Percentiles rank a stretch among this genome's conserved stretches.
Conservation (phyloP, 1,284 basidiomycete genomes). For the Sporisorium graminicola region DNA sequence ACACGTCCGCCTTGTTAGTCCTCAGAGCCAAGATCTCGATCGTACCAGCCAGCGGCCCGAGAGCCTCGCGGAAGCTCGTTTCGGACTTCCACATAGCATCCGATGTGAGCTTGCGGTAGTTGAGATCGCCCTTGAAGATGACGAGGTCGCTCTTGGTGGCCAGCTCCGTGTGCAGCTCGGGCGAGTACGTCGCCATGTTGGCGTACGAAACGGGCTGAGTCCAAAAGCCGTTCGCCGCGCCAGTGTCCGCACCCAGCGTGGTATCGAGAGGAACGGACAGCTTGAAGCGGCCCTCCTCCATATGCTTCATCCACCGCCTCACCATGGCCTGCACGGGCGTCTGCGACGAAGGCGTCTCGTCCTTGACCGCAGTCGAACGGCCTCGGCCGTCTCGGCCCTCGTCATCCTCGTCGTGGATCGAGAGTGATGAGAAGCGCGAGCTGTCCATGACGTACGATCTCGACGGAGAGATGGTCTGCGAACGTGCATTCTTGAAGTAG, state of each 20-base stretch:
- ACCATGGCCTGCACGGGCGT: conserved; percentile 76
- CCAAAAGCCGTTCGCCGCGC: conserved; percentile 60
- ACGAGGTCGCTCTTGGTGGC: conserved; percentile 77
- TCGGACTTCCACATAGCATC: conserved; percentile 89
- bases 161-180: conserved; percentile 76
- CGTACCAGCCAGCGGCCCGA: conserved; percentile 80
- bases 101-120: conserved; percentile 79
- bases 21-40: conserved; percentile 86
- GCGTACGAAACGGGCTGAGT: conserved; percentile 57
- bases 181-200: conserved; percentile 71
- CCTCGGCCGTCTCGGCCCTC: conserved; percentile 45
- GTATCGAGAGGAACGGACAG: conserved; percentile 79
- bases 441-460: conserved; percentile 62
- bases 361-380: conserved; percentile 47
- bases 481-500: conserved; percentile 59
- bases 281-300: conserved; percentile 80
- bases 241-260: conserved; percentile 73
- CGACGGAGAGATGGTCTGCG: conserved; percentile 58
- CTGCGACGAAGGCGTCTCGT: conserved; percentile 48
- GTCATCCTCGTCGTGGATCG: conserved; percentile 47
- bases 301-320: conserved; percentile 79
- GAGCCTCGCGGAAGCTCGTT: conserved; percentile 81
- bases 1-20: conserved; percentile 90
- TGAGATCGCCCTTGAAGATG: conserved; percentile 93
- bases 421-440: conserved; percentile 50